Evolutionary conservation across 495 filamentous ascomycete genomes (phyloP).

Genomic region (Paragyromitra xinjiangensis): DNA sequence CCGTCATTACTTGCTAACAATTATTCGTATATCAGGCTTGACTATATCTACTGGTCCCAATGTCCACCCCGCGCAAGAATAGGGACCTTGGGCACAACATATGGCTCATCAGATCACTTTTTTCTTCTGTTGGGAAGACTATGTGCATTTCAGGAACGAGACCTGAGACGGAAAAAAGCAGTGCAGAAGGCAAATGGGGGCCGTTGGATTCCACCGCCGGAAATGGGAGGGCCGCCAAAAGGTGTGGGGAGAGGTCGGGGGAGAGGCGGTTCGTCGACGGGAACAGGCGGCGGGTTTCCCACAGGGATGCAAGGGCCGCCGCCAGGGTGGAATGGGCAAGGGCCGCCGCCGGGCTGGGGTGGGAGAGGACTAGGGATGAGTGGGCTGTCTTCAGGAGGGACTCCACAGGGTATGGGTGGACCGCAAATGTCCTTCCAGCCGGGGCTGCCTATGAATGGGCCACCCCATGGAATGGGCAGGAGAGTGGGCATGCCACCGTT

Average conservation of each 20-base stretch:
- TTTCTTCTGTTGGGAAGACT: conserved; percentile 82
- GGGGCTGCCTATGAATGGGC: conserved; percentile 26
- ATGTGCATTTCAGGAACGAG: conserved; percentile 80
- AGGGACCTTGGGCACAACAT: conserved; percentile 80
- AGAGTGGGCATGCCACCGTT: conserved; percentile 12
- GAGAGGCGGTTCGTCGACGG: conserved; percentile 42
- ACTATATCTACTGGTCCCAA: conserved; percentile 80
- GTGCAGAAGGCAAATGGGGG: conserved; percentile 61
- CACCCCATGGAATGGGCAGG: conserved; percentile 39
- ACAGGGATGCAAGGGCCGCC: conserved; percentile 35
- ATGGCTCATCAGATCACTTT: conserved; percentile 85
- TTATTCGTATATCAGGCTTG: conserved; percentile 66
- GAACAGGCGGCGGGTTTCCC: conserved; percentile 22
- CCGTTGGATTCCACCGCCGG: conserved; percentile 68
- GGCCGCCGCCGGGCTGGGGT: conserved; percentile 33
- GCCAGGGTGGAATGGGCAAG: conserved; percentile 38
- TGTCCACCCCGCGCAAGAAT: conserved; percentile 84
- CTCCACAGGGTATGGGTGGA: conserved; percentile 15
- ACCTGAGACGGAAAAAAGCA: conserved; percentile 74
- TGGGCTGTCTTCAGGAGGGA: conserved; percentile 9
- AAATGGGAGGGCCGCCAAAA: conserved; percentile 60
- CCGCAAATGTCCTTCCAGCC: conserved; percentile 13
- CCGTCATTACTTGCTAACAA: conserved; percentile 17
- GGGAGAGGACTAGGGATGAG: conserved; percentile 47
- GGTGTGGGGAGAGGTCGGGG: conserved; percentile 47